These are phyloP conservation scores for Fusarium anguioides DNA, from an alignment of 2,329 filamentous ascomycete genomes.

Conservation along the genomic window DNA sequence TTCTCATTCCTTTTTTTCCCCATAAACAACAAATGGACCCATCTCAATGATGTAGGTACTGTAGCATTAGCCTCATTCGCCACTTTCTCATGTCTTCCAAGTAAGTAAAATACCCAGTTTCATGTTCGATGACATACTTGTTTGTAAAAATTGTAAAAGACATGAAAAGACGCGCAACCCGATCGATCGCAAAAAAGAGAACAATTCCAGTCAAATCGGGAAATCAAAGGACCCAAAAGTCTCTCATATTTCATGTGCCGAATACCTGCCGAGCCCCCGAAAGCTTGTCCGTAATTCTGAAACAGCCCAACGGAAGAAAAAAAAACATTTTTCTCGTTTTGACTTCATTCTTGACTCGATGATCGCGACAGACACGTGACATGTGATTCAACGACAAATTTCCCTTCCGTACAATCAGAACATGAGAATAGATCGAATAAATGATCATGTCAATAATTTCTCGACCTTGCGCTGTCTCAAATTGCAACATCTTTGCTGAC, in stretches of 20 bases:
- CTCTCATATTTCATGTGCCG: not conserved
- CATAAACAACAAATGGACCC: slow-evolving; percentile 9
- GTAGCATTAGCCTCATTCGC: slow-evolving; percentile 14
- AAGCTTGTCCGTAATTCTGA: slow-evolving; percentile 32
- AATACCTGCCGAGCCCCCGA: slow-evolving; percentile 15
- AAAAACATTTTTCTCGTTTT: not conserved
- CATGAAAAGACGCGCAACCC: slow-evolving; percentile 25
- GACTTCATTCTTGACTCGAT: not conserved
- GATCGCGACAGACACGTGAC: not conserved
- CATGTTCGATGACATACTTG: slow-evolving; percentile 29
- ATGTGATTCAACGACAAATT: too few species aligned
- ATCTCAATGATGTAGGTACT: slow-evolving; percentile 15
- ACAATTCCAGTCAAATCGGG: slow-evolving; percentile 31
- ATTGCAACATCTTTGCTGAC: too few species aligned
- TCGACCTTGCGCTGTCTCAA: not conserved
- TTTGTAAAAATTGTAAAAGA: too few species aligned
- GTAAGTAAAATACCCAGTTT: slow-evolving; percentile 8
- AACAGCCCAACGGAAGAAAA: slow-evolving; percentile 16
- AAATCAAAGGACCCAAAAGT: not conserved
- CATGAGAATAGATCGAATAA: not conserved
- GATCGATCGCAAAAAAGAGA: slow-evolving; percentile 26
- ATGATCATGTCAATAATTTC: not conserved
- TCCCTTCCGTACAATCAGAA: too few species aligned
- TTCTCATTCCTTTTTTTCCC: not conserved
- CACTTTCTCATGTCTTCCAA: slow-evolving; percentile 14